Evolutionary conservation across 2,329 filamentous ascomycete species (phyloP).

Genomic region (Aureobasidium lini): DNA sequence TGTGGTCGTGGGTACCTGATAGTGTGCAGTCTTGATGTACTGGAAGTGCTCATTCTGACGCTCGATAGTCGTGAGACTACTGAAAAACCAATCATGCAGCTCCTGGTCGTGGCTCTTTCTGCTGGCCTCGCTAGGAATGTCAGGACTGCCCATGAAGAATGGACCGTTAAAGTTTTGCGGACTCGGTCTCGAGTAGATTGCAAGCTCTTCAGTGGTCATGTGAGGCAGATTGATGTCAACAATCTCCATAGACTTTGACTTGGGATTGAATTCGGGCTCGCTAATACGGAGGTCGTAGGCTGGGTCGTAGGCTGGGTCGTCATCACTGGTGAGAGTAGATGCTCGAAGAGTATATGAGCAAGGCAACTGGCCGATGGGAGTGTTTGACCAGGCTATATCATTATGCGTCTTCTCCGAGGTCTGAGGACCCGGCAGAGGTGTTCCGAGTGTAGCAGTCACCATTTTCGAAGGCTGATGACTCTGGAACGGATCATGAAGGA

Average conservation of each 20-base stretch:
- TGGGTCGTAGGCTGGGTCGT: background rate
- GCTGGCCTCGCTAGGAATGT: constrained; percentile 17
- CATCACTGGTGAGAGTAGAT: background rate
- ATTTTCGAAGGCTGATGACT: background rate
- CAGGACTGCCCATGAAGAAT: constrained; percentile 27
- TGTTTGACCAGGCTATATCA: background rate
- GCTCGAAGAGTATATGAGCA: background rate
- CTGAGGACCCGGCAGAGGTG: background rate
- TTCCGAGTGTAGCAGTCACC: background rate
- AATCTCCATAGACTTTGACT: background rate
- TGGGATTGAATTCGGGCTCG: constrained; percentile 6
- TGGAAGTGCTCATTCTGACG: constrained; percentile 27
- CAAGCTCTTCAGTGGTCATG: constrained; percentile 7
- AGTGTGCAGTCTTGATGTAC: constrained; percentile 18
- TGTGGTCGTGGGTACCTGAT: background rate
- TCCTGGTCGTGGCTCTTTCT: constrained; percentile 28
- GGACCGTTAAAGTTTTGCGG: constrained; percentile 30
- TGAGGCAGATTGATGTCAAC: background rate
- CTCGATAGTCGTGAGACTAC: constrained; percentile 22
- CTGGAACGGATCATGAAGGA: constrained; percentile 27
- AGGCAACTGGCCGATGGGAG: background rate
- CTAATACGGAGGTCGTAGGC: constrained; percentile 7
- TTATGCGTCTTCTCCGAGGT: background rate
- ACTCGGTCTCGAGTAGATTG: constrained; percentile 20
- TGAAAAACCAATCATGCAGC: constrained; percentile 35